phyloP scores from a whole-genome alignment of 2,329 filamentous ascomycete species.

The Stagonosporopsis vannaccii region DNA sequence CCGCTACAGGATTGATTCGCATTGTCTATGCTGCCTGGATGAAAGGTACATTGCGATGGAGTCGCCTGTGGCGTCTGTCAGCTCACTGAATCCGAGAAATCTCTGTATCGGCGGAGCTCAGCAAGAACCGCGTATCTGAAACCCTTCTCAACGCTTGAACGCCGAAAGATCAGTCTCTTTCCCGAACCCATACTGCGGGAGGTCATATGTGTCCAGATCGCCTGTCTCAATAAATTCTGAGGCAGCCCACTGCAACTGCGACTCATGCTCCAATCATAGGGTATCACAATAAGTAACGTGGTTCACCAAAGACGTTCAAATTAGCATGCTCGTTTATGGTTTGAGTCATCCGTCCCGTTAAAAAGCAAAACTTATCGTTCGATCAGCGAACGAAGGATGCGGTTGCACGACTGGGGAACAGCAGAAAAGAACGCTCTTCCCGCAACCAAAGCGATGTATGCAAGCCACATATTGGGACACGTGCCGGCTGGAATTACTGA shows the following conservation, averaged over 20 bases:
- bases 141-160: background rate
- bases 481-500: constrained; percentile 17
- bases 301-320: constrained; percentile 16
- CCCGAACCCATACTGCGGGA: background rate
- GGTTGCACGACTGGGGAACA: constrained; percentile 20
- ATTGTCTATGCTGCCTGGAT: background rate
- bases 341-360: constrained; percentile 16
- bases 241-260: constrained; percentile 2
- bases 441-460: constrained; percentile 5
- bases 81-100: background rate
- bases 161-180: background rate
- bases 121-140: background rate
- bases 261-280: constrained; percentile 10
- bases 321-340: constrained; percentile 18
- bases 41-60: background rate
- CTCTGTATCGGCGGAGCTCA: background rate
- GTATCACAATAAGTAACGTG: constrained; percentile 18
- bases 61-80: constrained; percentile 3
- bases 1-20: background rate
- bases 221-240: constrained; percentile 8
- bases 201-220: constrained; percentile 4
- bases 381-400: constrained; percentile 17
- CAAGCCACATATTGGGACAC: constrained; percentile 14
- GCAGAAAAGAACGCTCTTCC: constrained; percentile 19
- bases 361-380: constrained; percentile 19